Percentiles rank a stretch among this genome's conserved stretches.
These are phyloP conservation scores for Calocybe gangraenosa DNA, from an alignment of 768 basidiomycete genomes.

Conservation along the genomic window DNA sequence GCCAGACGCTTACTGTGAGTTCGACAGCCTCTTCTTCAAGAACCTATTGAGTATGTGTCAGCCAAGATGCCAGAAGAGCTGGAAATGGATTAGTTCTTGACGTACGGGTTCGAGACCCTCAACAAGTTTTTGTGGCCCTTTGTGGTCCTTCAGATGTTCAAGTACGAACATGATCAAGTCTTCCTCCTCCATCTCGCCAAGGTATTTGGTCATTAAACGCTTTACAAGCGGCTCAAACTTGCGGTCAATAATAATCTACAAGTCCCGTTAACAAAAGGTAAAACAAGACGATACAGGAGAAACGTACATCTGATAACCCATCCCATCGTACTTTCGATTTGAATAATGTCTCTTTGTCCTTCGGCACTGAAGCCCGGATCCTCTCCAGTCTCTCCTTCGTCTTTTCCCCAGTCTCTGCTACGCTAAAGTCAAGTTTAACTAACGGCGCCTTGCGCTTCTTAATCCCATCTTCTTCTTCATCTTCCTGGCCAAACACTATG, in stretches of 20 bases:
- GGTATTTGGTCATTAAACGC: constrained; percentile 77
- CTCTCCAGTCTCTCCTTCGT: constrained; percentile 76
- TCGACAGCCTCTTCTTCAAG: constrained; percentile 88
- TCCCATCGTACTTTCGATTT: constrained; percentile 90
- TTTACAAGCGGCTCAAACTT: constrained; percentile 86
- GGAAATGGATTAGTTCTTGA: constrained; percentile 15
- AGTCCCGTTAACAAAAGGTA: background rate
- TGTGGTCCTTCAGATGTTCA: constrained; percentile 90
- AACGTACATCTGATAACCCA: constrained; percentile 78
- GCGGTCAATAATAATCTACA: constrained; percentile 73
- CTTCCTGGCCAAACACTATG: constrained; percentile 72
- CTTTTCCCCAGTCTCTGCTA: constrained; percentile 75
- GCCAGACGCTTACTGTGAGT: constrained; percentile 78
- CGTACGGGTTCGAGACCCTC: constrained; percentile 91
- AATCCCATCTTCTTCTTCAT: constrained; percentile 83
- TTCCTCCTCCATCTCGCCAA: constrained; percentile 91
- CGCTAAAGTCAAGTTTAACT: constrained; percentile 89
- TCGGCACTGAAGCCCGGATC: constrained; percentile 69
- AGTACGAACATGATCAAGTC: constrained; percentile 92
- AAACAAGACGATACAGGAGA: constrained; percentile 4
- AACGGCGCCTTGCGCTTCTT: constrained; percentile 82
- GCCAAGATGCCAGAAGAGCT: constrained; percentile 1
- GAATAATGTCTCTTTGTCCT: constrained; percentile 74
- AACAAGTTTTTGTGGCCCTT: constrained; percentile 76
- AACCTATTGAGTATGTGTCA: constrained; percentile 46